Evolutionary conservation across 768 basidiomycete genomes (phyloP).

Genomic region (Xerocomellus amylosporus): DNA sequence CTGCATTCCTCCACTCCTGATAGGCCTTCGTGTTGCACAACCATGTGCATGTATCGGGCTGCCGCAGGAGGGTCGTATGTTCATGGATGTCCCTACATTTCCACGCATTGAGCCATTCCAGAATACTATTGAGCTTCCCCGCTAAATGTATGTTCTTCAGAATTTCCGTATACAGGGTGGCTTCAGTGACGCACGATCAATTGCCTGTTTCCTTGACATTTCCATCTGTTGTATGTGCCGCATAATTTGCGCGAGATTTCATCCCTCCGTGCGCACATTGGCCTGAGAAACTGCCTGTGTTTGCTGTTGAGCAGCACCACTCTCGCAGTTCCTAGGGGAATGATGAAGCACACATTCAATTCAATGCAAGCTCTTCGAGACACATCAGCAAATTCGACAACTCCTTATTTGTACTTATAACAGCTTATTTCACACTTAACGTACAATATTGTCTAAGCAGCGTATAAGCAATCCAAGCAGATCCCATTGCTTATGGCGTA

Average conservation of each 20-base stretch:
- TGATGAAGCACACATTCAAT: not conserved
- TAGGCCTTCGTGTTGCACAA: not conserved
- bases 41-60: conserved; percentile 8
- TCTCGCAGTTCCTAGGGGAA: conserved; percentile 1
- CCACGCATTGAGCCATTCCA: conserved; percentile 1
- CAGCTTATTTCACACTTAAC: no score
- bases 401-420: no score
- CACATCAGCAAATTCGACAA: no score
- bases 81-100: not conserved
- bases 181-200: not conserved
- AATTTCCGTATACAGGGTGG: not conserved
- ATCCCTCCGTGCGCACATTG: not conserved
- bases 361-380: not conserved
- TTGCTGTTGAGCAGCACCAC: not conserved
- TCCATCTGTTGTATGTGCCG: not conserved
- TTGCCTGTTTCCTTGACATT: not conserved
- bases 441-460: no score
- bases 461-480: no score
- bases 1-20: not conserved
- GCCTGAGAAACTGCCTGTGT: not conserved
- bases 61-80: not conserved
- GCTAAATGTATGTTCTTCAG: not conserved
- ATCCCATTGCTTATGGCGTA: no score
- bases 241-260: not conserved
- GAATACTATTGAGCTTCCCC: not conserved